Evolutionary conservation across 441 rosid species (phyloP).

Genomic region (Gossypium schwendimanii): DNA sequence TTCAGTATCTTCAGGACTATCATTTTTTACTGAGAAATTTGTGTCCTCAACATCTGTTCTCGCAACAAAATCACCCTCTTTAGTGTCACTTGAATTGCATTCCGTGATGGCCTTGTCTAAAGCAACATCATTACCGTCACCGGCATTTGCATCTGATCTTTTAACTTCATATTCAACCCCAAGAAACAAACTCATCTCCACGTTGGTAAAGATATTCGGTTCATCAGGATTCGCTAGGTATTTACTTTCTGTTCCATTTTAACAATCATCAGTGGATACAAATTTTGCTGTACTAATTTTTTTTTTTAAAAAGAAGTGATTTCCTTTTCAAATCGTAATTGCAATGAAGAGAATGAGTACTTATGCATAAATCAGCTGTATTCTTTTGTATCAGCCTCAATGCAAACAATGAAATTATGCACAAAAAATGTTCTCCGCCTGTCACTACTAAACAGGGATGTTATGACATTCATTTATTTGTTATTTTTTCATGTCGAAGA

Average conservation of each 20-base stretch:
- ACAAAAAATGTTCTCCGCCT: too few species aligned
- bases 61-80: neutral
- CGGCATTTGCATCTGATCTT: constrained; percentile 9
- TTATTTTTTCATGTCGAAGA: too few species aligned
- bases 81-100: neutral
- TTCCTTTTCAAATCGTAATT: neutral
- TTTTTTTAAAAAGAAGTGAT: neutral
- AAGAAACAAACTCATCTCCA: constrained; percentile 10
- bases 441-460: too few species aligned
- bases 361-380: neutral
- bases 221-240: constrained; percentile 8
- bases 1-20: neutral
- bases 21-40: neutral
- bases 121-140: neutral
- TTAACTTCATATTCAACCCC: constrained; percentile 10
- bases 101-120: neutral
- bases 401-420: neutral
- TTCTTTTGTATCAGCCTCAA: neutral
- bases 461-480: too few species aligned
- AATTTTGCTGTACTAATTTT: neutral
- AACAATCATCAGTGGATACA: neutral
- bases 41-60: neutral
- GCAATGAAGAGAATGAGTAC: neutral
- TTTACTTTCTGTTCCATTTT: constrained; percentile 15
- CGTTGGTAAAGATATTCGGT: neutral